Conservation (phyloP, 805 yeast genomes). For the Maudiozyma pseudohumilis region DNA sequence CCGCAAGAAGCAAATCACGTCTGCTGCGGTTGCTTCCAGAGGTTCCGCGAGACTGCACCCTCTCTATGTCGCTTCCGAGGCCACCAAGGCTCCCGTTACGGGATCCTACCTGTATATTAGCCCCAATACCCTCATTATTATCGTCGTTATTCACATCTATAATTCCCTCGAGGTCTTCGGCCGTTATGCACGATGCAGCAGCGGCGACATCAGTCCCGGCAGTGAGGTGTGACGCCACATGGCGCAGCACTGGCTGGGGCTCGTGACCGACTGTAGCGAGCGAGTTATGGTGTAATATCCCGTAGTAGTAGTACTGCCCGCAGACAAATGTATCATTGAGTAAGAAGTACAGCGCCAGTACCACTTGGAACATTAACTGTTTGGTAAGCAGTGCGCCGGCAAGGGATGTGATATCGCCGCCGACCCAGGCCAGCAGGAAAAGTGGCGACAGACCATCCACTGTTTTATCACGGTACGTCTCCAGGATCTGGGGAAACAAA, state of each 20-base stretch:
- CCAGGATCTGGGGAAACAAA: constrained; percentile 47
- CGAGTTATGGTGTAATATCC: constrained; percentile 25
- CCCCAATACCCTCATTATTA: not conserved
- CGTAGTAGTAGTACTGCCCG: constrained; percentile 65
- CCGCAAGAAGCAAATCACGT: constrained; percentile 15
- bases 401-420: constrained; percentile 41
- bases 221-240: constrained; percentile 1
- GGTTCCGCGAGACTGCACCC: constrained; percentile 6
- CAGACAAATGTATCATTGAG: constrained; percentile 58
- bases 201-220: not conserved
- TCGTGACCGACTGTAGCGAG: constrained; percentile 30
- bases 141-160: not conserved
- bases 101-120: too few relatives aligned
- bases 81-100: not conserved
- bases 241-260: constrained; percentile 15
- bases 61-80: not conserved
- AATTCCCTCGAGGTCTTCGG: constrained; percentile 1
- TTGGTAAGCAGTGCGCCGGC: constrained; percentile 66
- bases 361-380: constrained; percentile 73
- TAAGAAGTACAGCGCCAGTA: constrained; percentile 64
- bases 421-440: constrained; percentile 37
- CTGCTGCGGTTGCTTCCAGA: constrained; percentile 2
- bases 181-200: not conserved
- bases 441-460: constrained; percentile 52
- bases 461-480: constrained; percentile 45